These are phyloP conservation scores for Cladochytrium tenue DNA, from an alignment of 371 early-diverging fungal species.

Conservation along the genomic window DNA sequence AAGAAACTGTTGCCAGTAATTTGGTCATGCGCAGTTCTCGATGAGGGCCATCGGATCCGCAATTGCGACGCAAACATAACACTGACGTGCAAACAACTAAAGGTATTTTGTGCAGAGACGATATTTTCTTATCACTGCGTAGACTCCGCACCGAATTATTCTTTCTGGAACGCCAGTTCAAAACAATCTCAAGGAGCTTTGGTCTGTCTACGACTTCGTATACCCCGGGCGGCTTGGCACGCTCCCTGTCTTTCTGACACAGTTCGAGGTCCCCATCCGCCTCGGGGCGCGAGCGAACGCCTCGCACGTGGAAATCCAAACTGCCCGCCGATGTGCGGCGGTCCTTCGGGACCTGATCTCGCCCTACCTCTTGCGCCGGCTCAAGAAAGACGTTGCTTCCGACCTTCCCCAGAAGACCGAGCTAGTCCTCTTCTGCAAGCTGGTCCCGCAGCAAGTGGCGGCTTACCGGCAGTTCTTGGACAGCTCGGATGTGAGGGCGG, in stretches of 20 bases:
- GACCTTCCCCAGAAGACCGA: slow-evolving; percentile 93
- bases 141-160: slow-evolving; percentile 86
- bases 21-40: slow-evolving; percentile 93
- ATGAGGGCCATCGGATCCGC: slow-evolving; percentile 98
- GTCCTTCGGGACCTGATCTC: slow-evolving; percentile 88
- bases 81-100: slow-evolving; percentile 78
- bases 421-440: slow-evolving; percentile 88
- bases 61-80: slow-evolving; percentile 93
- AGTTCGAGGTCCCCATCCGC: slow-evolving; percentile 90
- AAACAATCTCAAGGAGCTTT: slow-evolving; percentile 95
- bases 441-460: slow-evolving; percentile 76
- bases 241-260: slow-evolving; percentile 85
- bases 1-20: slow-evolving; percentile 62
- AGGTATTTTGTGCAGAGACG: slow-evolving; percentile 2
- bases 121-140: slow-evolving; percentile 3
- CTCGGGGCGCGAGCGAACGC: slow-evolving; percentile 93
- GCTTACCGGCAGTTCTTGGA: slow-evolving; percentile 78
- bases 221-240: slow-evolving; percentile 92
- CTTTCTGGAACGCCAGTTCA: slow-evolving; percentile 98
- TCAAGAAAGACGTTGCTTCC: slow-evolving; percentile 91
- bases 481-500: slow-evolving; percentile 65
- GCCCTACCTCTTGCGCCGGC: slow-evolving; percentile 90
- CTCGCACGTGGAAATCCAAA: slow-evolving; percentile 81
- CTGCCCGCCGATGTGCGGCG: slow-evolving; percentile 89
- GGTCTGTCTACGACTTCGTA: slow-evolving; percentile 96